phyloP scores from a whole-genome alignment of 257 asterid species.

The Solanum medicagineum region DNA sequence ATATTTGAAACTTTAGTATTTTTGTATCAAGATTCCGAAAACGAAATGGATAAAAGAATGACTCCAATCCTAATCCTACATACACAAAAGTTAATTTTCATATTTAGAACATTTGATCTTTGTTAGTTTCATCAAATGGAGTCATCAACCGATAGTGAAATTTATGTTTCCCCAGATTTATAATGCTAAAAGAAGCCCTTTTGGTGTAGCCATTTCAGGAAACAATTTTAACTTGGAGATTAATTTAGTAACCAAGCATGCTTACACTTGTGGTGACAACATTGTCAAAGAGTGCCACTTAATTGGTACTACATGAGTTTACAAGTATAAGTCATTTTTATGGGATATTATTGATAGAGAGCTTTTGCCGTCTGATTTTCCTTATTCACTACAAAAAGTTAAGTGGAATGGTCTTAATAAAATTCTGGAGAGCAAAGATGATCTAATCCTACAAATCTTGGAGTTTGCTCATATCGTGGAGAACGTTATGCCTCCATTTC shows the following conservation, averaged over 20 bases:
- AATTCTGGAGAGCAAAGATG: neutral
- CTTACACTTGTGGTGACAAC: neutral
- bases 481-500: neutral
- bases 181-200: neutral
- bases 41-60: too few species aligned
- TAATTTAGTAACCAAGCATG: neutral
- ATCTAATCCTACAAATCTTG: neutral
- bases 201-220: neutral
- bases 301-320: neutral
- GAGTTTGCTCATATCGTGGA: neutral
- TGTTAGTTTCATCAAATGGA: neutral
- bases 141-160: too few species aligned
- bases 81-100: too few species aligned
- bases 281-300: neutral
- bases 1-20: too few species aligned
- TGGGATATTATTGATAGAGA: neutral
- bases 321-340: neutral
- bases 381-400: neutral
- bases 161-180: neutral
- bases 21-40: too few species aligned
- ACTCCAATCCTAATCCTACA: too few species aligned
- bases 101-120: neutral
- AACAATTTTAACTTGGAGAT: neutral
- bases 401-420: neutral
- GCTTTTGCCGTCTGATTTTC: neutral